A percentile compares a stretch with the other conserved stretches of the same genome.
Evolutionary conservation across 1,139 yeast genomes (phyloP).

Genomic region (Lodderomyces margitis): DNA sequence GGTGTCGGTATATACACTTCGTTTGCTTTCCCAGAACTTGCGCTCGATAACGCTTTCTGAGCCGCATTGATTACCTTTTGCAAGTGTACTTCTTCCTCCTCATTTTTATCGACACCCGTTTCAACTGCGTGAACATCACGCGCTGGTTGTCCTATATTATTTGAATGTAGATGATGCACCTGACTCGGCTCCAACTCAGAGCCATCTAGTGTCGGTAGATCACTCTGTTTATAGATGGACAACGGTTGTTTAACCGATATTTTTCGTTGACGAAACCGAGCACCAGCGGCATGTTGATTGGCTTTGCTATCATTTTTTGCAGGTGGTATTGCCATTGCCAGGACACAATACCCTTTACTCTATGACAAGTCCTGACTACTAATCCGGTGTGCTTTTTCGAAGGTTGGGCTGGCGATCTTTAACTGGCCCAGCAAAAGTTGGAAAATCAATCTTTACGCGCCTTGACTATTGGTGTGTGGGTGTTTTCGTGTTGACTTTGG

Average conservation of each 20-base stretch:
- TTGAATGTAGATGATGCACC: slow-evolving; percentile 37
- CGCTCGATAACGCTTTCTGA: slow-evolving; percentile 50
- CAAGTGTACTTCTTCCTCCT: slow-evolving; percentile 94
- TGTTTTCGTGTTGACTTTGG: background rate
- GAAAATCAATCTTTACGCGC: slow-evolving; percentile 2
- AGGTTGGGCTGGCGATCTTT: background rate
- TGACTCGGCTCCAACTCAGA: slow-evolving; percentile 48
- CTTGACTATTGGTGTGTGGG: slow-evolving; percentile 9
- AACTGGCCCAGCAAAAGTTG: slow-evolving; percentile 1
- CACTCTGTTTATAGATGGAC: slow-evolving; percentile 72
- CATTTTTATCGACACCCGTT: slow-evolving; percentile 97
- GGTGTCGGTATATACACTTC: slow-evolving; percentile 91
- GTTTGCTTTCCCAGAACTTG: slow-evolving; percentile 27
- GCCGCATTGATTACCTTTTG: slow-evolving; percentile 86
- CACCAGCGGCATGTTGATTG: slow-evolving; percentile 46
- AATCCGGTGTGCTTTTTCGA: background rate
- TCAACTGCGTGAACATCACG: slow-evolving; percentile 88
- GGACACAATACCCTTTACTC: slow-evolving; percentile 2
- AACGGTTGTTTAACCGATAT: slow-evolving; percentile 89
- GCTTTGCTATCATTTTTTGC: slow-evolving; percentile 31
- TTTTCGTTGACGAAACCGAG: slow-evolving; percentile 86
- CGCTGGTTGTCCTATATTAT: slow-evolving; percentile 49
- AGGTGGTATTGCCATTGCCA: slow-evolving; percentile 20
- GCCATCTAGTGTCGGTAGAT: slow-evolving; percentile 71
- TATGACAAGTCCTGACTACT: background rate